phyloP scores from a whole-genome alignment of 129 eudicot species.

The Calendula officinalis region DNA sequence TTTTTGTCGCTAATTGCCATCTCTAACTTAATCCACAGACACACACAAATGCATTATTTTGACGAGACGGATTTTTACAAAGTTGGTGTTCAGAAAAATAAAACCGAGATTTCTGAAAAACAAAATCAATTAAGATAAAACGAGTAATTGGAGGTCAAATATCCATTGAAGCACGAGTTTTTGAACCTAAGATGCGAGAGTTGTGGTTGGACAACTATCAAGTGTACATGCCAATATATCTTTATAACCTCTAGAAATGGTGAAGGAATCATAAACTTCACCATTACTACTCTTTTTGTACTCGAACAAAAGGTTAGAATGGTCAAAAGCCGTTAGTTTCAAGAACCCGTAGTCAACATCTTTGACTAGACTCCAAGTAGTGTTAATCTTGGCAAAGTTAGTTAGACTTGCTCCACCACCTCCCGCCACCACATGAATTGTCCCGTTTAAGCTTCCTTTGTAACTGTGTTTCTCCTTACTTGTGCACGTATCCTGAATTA shows the following conservation, averaged over 20 bases:
- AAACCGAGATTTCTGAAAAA: neutral
- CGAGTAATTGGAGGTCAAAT: constrained; percentile 14
- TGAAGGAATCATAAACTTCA: constrained; percentile 65
- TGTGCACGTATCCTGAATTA: constrained; percentile 51
- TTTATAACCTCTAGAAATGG: constrained; percentile 60
- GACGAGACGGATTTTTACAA: neutral
- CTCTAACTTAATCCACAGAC: neutral
- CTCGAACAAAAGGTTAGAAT: constrained; percentile 60
- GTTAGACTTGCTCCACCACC: constrained; percentile 69
- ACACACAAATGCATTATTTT: neutral
- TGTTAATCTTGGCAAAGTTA: constrained; percentile 35
- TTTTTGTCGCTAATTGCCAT: too few species aligned
- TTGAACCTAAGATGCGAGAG: constrained; percentile 41
- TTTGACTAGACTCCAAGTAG: constrained; percentile 59
- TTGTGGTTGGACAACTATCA: constrained; percentile 54
- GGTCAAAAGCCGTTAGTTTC: constrained; percentile 70
- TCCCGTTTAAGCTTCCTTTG: constrained; percentile 61
- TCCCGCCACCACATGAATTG: constrained; percentile 71
- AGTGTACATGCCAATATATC: constrained; percentile 61
- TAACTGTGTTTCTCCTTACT: constrained; percentile 49
- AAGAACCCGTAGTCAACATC: constrained; percentile 64
- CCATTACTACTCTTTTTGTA: constrained; percentile 76
- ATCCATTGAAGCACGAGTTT: constrained; percentile 4
- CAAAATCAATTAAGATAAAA: neutral
- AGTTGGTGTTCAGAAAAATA: neutral